A percentile compares a stretch with the other conserved stretches of the same genome.
Conservation (phyloP, 495 filamentous ascomycete genomes). For the Penicillium psychrofluorescens region DNA sequence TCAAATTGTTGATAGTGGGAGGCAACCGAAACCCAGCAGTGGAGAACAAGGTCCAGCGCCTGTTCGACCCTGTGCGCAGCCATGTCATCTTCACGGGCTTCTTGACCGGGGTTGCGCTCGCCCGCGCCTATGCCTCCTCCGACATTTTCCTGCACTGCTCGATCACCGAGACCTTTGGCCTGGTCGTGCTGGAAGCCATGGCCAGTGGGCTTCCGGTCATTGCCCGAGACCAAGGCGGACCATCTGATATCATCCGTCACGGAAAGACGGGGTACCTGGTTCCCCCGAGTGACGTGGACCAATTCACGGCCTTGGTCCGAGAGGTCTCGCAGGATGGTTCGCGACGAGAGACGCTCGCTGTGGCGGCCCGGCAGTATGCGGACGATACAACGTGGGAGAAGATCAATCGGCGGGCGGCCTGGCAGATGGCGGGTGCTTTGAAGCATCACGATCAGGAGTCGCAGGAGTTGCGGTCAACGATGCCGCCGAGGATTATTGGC, state of each 20-base stretch:
- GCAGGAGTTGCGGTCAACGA: background rate
- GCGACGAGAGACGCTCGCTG: constrained; percentile 29
- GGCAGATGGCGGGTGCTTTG: constrained; percentile 47
- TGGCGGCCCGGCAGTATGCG: constrained; percentile 39
- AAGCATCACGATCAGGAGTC: constrained; percentile 22
- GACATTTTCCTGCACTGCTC: constrained; percentile 61
- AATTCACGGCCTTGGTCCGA: constrained; percentile 40
- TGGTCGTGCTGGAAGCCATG: constrained; percentile 61
- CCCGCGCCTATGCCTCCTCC: constrained; percentile 49
- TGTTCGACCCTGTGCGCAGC: constrained; percentile 38
- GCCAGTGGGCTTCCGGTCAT: constrained; percentile 57
- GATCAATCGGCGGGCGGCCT: constrained; percentile 54
- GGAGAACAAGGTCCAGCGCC: constrained; percentile 43
- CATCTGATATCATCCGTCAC: constrained; percentile 52
- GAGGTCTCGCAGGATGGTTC: constrained; percentile 28
- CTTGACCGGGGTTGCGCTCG: constrained; percentile 44
- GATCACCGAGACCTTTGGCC: constrained; percentile 58
- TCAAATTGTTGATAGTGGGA: constrained; percentile 55
- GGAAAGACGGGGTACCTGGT: constrained; percentile 50
- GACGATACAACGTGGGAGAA: constrained; percentile 57
- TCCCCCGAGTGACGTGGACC: constrained; percentile 44
- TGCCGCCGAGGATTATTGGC: constrained; percentile 7
- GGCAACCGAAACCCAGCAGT: constrained; percentile 53
- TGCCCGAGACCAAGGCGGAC: constrained; percentile 56
- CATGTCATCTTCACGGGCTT: constrained; percentile 54